Evolutionary conservation across 2,329 filamentous ascomycete species (phyloP), one percentile per base, ranked within the genome.

Genomic region (Nannizzia gypsea): DNA sequence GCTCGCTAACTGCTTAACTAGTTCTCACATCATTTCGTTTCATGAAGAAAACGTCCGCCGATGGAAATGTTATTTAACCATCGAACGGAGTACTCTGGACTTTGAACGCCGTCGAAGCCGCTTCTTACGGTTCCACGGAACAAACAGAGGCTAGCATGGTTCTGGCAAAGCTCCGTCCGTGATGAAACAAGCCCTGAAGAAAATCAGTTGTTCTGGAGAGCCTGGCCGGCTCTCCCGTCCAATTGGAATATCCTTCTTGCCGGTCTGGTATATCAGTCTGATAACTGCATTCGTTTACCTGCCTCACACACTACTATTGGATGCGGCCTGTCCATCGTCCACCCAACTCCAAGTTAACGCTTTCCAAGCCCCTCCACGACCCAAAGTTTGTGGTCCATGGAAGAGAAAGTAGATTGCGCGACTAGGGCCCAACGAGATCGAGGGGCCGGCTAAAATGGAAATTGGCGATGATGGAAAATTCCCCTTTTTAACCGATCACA

Each of bases 401-500:
- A 20, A 31, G 48, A 9, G 8, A 26, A 26, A 31, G 50, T n/a
- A 54, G 50, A 54, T 54, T 54, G 26, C 50, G 17, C 26, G 28
- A n/a, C 50, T 13, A 26, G 50, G 50, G 50, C 24, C 15, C 8
- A 54, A 28, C 17, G 50, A 54, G 50, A 34, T 54, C 50, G 50
- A 42, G 6, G n/a, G 34, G 26, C 28, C 26, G 50, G 50, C 50
- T 54, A 54, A 54, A 54, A 54, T 54, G 50, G 28, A 54, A 54
- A 54, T 54, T 54, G 26, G 50, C 50, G 50, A 54, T 28, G 50
- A 54, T 54, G 50, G 6, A 54, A 54, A 54, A 54, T 54, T 54
- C 26, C 50, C 50, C 50, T 54, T 54, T 54, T 54, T 54, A 54
- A 54, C 50, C 50, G 50, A 54, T 34, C 50, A 26, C 50, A 54